phyloP scores from a whole-genome alignment of 2,329 filamentous ascomycete genomes.

The Sporothrix pseudoabietina region DNA sequence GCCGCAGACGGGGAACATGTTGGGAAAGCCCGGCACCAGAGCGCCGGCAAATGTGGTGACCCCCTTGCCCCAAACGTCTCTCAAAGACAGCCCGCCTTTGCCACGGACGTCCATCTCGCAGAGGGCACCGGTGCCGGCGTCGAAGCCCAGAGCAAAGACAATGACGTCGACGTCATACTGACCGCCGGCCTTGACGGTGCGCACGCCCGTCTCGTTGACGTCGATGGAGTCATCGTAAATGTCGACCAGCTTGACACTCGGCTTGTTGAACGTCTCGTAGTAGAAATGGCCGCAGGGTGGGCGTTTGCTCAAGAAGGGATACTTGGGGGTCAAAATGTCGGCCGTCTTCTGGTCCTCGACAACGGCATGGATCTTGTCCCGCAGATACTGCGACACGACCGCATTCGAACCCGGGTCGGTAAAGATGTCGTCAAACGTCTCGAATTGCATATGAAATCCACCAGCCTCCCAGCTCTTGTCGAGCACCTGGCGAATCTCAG shows the following conservation, averaged over 20 bases:
- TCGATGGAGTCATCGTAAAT: constrained; percentile 47
- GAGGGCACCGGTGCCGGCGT: constrained; percentile 42
- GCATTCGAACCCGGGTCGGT: constrained; percentile 40
- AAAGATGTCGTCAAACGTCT: constrained; percentile 36
- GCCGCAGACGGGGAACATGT: constrained; percentile 33
- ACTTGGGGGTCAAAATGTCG: constrained; percentile 44
- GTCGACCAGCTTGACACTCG: constrained; percentile 52
- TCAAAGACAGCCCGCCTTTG: constrained; percentile 35
- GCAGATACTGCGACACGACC: constrained; percentile 39
- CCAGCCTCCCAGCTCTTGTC: constrained; percentile 29
- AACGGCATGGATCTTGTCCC: constrained; percentile 43
- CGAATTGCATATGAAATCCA: constrained; percentile 29
- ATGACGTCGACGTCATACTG: constrained; percentile 46
- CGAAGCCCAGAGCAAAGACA: constrained; percentile 43
- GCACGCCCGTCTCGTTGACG: constrained; percentile 47
- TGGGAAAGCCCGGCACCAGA: constrained; percentile 32
- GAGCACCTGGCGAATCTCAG: constrained; percentile 20
- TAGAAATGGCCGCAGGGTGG: constrained; percentile 52
- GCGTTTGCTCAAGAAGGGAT: constrained; percentile 51
- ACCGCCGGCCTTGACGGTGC: constrained; percentile 40
- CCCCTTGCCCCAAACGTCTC: constrained; percentile 40
- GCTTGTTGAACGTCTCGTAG: constrained; percentile 52
- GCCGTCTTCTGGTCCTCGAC: constrained; percentile 43
- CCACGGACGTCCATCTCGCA: constrained; percentile 41
- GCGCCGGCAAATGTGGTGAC: constrained; percentile 39